These are phyloP conservation scores for Phtheirospermum japonicum DNA, from an alignment of 257 asterid genomes.

Conservation along the genomic window DNA sequence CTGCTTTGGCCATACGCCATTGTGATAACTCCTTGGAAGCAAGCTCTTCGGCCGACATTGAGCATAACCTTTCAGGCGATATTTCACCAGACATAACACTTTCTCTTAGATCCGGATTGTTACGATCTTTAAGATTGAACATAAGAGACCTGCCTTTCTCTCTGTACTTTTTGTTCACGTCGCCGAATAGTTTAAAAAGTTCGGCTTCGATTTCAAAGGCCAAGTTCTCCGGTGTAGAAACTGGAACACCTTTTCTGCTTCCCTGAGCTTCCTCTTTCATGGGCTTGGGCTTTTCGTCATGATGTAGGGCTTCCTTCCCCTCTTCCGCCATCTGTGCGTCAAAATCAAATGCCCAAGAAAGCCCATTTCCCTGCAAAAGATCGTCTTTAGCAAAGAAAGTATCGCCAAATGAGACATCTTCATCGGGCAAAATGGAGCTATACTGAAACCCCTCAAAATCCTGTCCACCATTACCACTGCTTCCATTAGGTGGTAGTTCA, in stretches of 20 bases:
- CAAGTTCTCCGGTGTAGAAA: conserved; percentile 47
- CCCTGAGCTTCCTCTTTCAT: conserved; percentile 40
- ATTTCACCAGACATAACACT: conserved; percentile 86
- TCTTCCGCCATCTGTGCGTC: conserved; percentile 58
- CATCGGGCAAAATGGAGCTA: conserved; percentile 56
- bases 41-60: conserved; percentile 98
- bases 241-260: conserved; percentile 21
- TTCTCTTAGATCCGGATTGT: conserved; percentile 88
- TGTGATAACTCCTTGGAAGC: conserved; percentile 96
- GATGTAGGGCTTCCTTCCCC: conserved; percentile 40
- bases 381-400: conserved; percentile 84
- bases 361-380: conserved; percentile 96
- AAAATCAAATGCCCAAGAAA: conserved; percentile 91
- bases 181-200: conserved; percentile 74
- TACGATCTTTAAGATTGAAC: conserved; percentile 90
- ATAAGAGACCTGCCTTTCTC: conserved; percentile 95
- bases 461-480: conserved; percentile 36
- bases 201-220: conserved; percentile 70
- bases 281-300: conserved; percentile 34
- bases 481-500: conserved; percentile 41
- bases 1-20: conserved; percentile 97
- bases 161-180: conserved; percentile 90
- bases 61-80: conserved; percentile 75
- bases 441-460: conserved; percentile 51
- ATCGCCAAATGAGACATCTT: conserved; percentile 64